Conservation (phyloP, 106 monocot species). For the Apostasia shenzhenica region DNA sequence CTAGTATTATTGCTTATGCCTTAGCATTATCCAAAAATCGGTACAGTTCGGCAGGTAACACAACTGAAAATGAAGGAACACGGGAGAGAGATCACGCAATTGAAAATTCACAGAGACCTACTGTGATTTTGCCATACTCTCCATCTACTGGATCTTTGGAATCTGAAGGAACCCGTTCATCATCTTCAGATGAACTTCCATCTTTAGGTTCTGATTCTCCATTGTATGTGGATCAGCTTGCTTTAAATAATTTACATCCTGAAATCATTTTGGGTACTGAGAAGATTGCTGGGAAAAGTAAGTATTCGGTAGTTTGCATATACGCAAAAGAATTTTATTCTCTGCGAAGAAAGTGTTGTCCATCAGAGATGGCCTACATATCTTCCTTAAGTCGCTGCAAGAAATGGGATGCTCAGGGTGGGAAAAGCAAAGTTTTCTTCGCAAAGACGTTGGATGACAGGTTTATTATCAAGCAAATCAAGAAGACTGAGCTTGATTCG, state of each 20-base stretch:
- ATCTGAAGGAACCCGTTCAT: constrained; percentile 24
- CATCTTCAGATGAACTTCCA: constrained; percentile 45
- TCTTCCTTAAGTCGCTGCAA: constrained; percentile 77
- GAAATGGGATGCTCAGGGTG: constrained; percentile 97
- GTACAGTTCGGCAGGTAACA: neutral
- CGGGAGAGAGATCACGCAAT: constrained; percentile 20
- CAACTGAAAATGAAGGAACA: constrained; percentile 15
- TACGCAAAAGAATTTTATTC: constrained; percentile 68
- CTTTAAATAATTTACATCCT: constrained; percentile 40
- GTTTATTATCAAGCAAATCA: constrained; percentile 93
- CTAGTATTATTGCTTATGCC: constrained; percentile 85
- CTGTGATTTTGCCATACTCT: constrained; percentile 24
- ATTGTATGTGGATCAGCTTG: constrained; percentile 29
- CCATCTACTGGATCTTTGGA: constrained; percentile 33
- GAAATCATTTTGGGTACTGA: constrained; percentile 37
- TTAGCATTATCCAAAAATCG: constrained; percentile 32
- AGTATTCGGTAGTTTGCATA: constrained; percentile 67
- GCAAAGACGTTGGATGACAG: constrained; percentile 95
- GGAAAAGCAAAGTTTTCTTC: constrained; percentile 95
- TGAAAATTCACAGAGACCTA: constrained; percentile 16
- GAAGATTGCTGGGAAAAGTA: constrained; percentile 42
- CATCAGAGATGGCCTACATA: constrained; percentile 84
- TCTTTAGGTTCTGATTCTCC: constrained; percentile 24
- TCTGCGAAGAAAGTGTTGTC: constrained; percentile 75
- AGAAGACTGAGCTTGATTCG: constrained; percentile 83